Evolutionary conservation across 345 rosid species (phyloP), one percentile per base, ranked within the genome.

Genomic region (Pseudoturritis turrita): DNA sequence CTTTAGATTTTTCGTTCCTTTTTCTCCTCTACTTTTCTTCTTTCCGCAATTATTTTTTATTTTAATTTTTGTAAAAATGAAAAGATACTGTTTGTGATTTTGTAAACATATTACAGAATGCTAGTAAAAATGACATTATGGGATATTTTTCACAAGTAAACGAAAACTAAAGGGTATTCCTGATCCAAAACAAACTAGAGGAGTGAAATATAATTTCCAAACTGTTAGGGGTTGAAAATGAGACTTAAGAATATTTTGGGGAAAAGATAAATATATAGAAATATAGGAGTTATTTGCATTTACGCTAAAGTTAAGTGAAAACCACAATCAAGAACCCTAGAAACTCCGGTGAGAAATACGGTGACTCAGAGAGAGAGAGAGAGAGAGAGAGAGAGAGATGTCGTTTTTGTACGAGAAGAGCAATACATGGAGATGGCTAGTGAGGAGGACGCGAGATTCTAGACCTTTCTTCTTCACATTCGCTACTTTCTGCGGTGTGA

Each of bases 401-500:
- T 85, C 89, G 81, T 22, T 86, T 6, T 68, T 86, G 71, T 86
- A 81, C 79, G 95, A 88, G 83, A 88, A 86, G 77, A 85, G 91
- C 78, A 73, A 65, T 78, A 51, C 88, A 4, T 91, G 97, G 96
- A 75, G 91, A 78, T 87, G 97, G 93, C 25, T 91, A 17, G 96
- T 89, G 81, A 79, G 71, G 85, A 81, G 77, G 83, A 91, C 96
- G 7, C 71, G 91, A 57, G 98, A 88, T 46, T 92, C 96, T 0
- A 95, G 79, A 84, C 80, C 98, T 4, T 92, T 95, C 89, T 89
- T 92, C 87, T 76, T 91, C 41, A 75, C 91, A 9, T 92, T 95
- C 77, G 99, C 97, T 59, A 81, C 99, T 65, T 59, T 87, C 3
- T 95, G 99, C 71, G 96, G 97, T 57, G 94, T 95, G 57, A 83